A percentile compares a stretch with the other conserved stretches of the same genome.
Conservation (phyloP, 257 asterid genomes). For the Striga asiatica region DNA sequence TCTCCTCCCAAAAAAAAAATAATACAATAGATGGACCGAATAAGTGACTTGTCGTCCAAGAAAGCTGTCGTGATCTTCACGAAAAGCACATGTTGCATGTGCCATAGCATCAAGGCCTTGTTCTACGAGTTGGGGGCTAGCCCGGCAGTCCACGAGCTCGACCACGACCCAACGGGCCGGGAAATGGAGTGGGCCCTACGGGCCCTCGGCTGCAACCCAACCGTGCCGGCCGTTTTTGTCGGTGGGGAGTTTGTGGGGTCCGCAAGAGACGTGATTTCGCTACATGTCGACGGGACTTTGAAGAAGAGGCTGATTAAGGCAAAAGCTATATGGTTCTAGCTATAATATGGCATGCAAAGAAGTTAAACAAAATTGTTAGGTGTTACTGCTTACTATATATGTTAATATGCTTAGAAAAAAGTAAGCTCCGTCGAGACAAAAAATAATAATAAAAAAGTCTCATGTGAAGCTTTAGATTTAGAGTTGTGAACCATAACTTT, state of each 20-base stretch:
- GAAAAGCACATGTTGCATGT: constrained; percentile 85
- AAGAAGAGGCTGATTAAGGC: constrained; percentile 59
- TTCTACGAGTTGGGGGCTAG: constrained; percentile 72
- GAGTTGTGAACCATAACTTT: too few relatives aligned
- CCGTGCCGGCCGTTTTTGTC: constrained; percentile 65
- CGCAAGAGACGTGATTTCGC: constrained; percentile 51
- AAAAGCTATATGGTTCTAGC: constrained; percentile 63
- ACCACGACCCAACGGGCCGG: constrained; percentile 40
- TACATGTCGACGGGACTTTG: constrained; percentile 65
- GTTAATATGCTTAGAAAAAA: background rate
- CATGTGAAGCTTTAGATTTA: background rate
- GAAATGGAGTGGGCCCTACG: constrained; percentile 60
- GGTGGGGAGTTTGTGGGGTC: constrained; percentile 67
- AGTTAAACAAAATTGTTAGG: too few relatives aligned
- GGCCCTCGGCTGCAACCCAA: constrained; percentile 56
- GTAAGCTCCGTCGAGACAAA: background rate
- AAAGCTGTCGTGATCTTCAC: constrained; percentile 73
- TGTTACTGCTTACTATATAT: background rate
- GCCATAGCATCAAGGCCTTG: constrained; percentile 68
- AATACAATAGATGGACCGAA: constrained; percentile 50
- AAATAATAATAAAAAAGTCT: too few relatives aligned
- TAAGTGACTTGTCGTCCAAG: constrained; percentile 55
- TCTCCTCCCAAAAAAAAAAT: too few relatives aligned
- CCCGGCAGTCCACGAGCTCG: constrained; percentile 67
- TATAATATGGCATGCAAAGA: background rate